Evolutionary conservation across 176 grass and related monocot species (phyloP).

Genomic region (Ensete glaucum): DNA sequence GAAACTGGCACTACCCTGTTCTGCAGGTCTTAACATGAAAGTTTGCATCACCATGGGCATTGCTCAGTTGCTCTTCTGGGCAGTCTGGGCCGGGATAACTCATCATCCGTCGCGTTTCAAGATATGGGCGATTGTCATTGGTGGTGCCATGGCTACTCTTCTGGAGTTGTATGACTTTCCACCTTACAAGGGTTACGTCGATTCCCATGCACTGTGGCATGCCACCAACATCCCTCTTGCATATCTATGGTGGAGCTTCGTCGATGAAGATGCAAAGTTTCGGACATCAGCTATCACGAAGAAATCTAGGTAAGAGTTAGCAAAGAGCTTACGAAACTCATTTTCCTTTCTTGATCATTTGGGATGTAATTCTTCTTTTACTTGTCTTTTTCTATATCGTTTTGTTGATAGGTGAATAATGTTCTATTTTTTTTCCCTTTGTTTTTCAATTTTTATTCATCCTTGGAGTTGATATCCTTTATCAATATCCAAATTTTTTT

Average conservation of each 20-base stretch:
- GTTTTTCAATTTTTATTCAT: background rate
- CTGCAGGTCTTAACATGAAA: conserved; percentile 66
- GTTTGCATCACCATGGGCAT: conserved; percentile 47
- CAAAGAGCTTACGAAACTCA: background rate
- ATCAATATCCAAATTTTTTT: too few species aligned
- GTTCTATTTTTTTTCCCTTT: background rate
- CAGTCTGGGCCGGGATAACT: conserved; percentile 54
- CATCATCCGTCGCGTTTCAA: conserved; percentile 62
- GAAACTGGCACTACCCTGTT: background rate
- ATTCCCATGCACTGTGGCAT: conserved; percentile 58
- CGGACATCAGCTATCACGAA: conserved; percentile 46
- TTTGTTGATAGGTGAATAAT: background rate
- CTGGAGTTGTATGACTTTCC: conserved; percentile 62
- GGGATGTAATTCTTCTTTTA: background rate
- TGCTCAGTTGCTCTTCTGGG: conserved; percentile 56
- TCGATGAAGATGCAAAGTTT: conserved; percentile 70
- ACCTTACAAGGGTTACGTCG: conserved; percentile 61
- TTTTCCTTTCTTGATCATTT: conserved; percentile 1
- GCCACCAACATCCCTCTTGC: conserved; percentile 42
- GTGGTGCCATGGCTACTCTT: conserved; percentile 29
- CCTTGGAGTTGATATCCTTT: background rate
- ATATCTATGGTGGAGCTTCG: conserved; percentile 87
- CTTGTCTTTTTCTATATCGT: background rate
- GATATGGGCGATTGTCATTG: conserved; percentile 41
- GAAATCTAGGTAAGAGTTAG: conserved; percentile 46